Conservation (phyloP, 305 asterid species). For the Nicotiana rustica region DNA sequence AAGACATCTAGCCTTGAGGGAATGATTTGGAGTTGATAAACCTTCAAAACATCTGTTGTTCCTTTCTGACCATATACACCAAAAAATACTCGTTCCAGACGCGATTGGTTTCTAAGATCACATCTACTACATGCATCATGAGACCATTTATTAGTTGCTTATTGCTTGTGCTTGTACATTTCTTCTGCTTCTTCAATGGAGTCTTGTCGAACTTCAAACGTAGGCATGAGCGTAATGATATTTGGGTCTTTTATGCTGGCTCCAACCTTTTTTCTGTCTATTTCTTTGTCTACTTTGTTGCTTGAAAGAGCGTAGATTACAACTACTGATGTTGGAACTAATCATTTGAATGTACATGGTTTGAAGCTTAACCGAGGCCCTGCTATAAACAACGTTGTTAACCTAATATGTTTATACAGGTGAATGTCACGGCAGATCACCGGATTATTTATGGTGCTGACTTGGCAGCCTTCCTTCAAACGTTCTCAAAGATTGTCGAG, state of each 20-base stretch:
- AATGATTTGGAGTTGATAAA: too few species aligned
- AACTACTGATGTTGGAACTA: background rate
- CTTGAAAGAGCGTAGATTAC: background rate
- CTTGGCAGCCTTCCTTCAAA: conserved; percentile 85
- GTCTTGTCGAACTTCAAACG: background rate
- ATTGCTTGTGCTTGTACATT: background rate
- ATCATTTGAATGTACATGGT: background rate
- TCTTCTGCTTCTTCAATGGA: background rate
- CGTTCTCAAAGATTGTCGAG: conserved; percentile 78
- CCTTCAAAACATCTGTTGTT: too few species aligned
- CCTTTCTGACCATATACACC: too few species aligned
- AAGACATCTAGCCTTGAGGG: too few species aligned
- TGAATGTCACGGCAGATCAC: conserved; percentile 92
- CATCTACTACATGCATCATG: background rate
- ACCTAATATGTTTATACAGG: conserved; percentile 47
- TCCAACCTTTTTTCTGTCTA: background rate
- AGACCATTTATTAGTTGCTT: background rate
- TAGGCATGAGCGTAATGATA: background rate
- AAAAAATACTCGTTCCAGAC: too few species aligned
- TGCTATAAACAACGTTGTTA: background rate
- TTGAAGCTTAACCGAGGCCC: background rate
- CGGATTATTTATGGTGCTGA: conserved; percentile 91
- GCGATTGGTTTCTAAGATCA: too few species aligned
- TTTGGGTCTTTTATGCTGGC: background rate
- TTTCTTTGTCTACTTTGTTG: background rate